Conservation (phyloP, 1,139 yeast species). For the Spathaspora sp. region DNA sequence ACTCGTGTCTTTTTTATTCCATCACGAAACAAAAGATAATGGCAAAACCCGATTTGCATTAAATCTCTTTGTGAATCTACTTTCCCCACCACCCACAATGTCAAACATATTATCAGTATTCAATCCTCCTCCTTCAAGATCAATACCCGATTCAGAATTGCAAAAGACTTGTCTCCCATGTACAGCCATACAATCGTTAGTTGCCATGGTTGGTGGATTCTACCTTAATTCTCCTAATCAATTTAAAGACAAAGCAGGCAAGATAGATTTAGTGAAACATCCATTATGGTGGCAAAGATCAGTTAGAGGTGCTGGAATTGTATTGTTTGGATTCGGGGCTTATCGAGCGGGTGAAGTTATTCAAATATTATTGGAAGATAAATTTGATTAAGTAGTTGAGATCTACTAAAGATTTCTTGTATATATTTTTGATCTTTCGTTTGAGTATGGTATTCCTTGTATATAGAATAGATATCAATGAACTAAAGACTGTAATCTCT, state of each 20-base stretch:
- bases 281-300: slow-evolving; percentile 46
- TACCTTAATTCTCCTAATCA: slow-evolving; percentile 31
- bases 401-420: not conserved
- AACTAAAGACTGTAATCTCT: too few relatives aligned
- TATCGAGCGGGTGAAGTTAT: slow-evolving; percentile 36
- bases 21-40: too few relatives aligned
- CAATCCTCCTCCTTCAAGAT: slow-evolving; percentile 36
- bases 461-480: not conserved
- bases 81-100: slow-evolving; percentile 15
- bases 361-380: slow-evolving; percentile 15
- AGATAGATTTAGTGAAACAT: slow-evolving; percentile 32
- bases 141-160: slow-evolving; percentile 21
- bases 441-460: not conserved
- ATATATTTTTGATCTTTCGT: not conserved
- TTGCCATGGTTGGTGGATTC: slow-evolving; percentile 35
- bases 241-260: slow-evolving; percentile 33
- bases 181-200: slow-evolving; percentile 38
- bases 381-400: slow-evolving; percentile 7
- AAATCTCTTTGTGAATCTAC: not conserved
- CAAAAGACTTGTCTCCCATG: slow-evolving; percentile 39
- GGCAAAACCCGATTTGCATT: too few relatives aligned
- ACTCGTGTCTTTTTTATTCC: too few relatives aligned
- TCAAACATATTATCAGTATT: slow-evolving; percentile 40
- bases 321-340: slow-evolving; percentile 38
- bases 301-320: slow-evolving; percentile 33